Evolutionary conservation across 768 basidiomycete species (phyloP).

Genomic region (Crassisporium funariophilum): DNA sequence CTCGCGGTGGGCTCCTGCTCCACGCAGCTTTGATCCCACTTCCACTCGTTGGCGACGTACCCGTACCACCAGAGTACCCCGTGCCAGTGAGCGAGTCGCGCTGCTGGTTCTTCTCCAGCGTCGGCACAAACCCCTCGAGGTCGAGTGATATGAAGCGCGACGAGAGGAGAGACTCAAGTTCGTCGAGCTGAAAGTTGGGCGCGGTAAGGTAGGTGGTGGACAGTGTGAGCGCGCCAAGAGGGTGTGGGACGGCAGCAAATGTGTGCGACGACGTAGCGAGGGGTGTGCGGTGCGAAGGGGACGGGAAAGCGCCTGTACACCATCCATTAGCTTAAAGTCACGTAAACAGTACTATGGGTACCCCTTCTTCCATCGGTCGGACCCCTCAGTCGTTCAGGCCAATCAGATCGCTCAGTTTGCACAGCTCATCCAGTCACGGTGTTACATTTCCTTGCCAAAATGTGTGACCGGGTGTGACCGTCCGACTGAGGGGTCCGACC

Average conservation of each 20-base stretch:
- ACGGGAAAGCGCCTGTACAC: slow-evolving; percentile 28
- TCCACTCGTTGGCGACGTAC: slow-evolving; percentile 17
- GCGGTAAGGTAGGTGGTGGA: slow-evolving; percentile 64
- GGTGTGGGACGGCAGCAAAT: slow-evolving; percentile 71
- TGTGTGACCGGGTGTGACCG: too few species aligned
- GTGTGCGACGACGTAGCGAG: slow-evolving; percentile 55
- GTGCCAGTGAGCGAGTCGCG: slow-evolving; percentile 53
- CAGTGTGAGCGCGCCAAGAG: slow-evolving; percentile 63
- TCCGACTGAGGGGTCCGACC: too few species aligned
- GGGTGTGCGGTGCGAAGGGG: slow-evolving; percentile 33
- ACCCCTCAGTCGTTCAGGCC: too few species aligned
- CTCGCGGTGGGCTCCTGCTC: slow-evolving; percentile 23
- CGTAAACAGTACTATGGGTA: not conserved
- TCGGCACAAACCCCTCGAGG: slow-evolving; percentile 71
- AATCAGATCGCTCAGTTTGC: too few species aligned
- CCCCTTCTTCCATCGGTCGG: not conserved
- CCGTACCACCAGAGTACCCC: slow-evolving; percentile 21
- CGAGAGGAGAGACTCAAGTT: slow-evolving; percentile 75
- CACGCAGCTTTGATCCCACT: too few species aligned
- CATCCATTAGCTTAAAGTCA: slow-evolving; percentile 2
- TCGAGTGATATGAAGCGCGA: slow-evolving; percentile 72
- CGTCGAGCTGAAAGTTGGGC: slow-evolving; percentile 74
- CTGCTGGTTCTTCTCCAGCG: slow-evolving; percentile 64
- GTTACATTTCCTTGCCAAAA: too few species aligned
- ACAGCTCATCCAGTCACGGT: too few species aligned